phyloP scores from a whole-genome alignment of 2,329 filamentous ascomycete genomes.

The Juglanconis oblonga region DNA sequence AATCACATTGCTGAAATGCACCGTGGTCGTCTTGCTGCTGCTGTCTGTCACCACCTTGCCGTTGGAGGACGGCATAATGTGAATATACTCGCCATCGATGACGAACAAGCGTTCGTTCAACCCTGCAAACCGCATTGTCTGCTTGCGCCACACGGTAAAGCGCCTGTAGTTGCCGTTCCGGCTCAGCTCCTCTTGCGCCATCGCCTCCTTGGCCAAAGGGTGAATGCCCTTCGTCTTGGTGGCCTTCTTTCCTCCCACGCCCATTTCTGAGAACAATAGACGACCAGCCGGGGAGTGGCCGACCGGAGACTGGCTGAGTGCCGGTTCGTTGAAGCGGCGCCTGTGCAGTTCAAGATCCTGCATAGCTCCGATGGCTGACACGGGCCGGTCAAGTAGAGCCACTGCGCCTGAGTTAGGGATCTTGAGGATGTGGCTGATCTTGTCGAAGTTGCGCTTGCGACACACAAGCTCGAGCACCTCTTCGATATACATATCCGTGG shows the following conservation, averaged over 20 bases:
- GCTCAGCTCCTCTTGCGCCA: constrained; percentile 57
- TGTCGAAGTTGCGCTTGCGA: constrained; percentile 73
- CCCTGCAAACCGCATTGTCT: constrained; percentile 76
- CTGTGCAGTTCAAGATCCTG: constrained; percentile 73
- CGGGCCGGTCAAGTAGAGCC: constrained; percentile 72
- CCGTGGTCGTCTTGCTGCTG: constrained; percentile 71
- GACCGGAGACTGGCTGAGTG: constrained; percentile 17
- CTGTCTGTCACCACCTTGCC: constrained; percentile 64
- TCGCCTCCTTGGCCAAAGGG: constrained; percentile 63
- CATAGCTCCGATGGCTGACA: constrained; percentile 73
- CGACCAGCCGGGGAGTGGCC: constrained; percentile 16
- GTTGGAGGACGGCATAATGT: constrained; percentile 71
- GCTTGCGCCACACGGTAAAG: constrained; percentile 78
- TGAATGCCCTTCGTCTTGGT: constrained; percentile 57
- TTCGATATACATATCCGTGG: constrained; percentile 78
- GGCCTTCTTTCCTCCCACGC: constrained; percentile 41
- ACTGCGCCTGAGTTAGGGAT: constrained; percentile 71
- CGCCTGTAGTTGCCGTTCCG: constrained; percentile 64
- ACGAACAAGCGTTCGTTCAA: constrained; percentile 73
- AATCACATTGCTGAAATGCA: constrained; percentile 78
- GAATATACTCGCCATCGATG: constrained; percentile 83
- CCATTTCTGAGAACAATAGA: constrained; percentile 15
- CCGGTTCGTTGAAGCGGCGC: constrained; percentile 57
- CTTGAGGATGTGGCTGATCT: constrained; percentile 75
- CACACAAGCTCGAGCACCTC: constrained; percentile 79